Percentiles rank a stretch among this genome's conserved stretches.
phyloP scores from a whole-genome alignment of 768 basidiomycete species.

The Pleurotus sapidus region DNA sequence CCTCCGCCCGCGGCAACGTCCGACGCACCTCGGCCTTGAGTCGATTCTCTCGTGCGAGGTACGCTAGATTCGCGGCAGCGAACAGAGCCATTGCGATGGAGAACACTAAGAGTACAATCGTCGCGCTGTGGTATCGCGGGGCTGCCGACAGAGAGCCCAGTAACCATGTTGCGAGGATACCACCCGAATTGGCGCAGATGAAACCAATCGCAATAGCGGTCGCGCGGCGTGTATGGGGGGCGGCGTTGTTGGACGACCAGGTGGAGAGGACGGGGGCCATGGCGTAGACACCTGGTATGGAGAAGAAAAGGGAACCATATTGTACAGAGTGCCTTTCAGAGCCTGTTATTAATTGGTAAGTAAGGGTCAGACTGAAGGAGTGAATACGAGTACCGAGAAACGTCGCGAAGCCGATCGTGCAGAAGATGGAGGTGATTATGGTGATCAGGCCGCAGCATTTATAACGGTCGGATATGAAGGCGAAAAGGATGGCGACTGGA shows the following conservation, averaged over 20 bases:
- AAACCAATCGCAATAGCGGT: too few species aligned
- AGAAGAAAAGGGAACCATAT: constrained; percentile 57
- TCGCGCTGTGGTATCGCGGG: too few species aligned
- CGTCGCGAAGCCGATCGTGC: constrained; percentile 48
- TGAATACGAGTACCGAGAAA: constrained; percentile 40
- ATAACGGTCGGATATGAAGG: too few species aligned
- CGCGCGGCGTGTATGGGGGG: constrained; percentile 40
- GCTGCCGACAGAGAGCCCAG: too few species aligned
- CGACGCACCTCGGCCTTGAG: too few species aligned
- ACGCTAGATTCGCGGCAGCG: too few species aligned
- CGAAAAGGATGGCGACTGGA: background rate
- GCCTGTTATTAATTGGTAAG: constrained; percentile 14
- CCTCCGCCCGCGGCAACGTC: too few species aligned
- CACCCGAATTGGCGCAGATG: too few species aligned
- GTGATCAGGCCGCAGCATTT: constrained; percentile 42
- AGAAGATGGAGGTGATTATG: constrained; percentile 40
- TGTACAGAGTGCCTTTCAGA: constrained; percentile 35
- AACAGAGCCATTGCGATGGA: too few species aligned
- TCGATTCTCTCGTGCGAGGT: too few species aligned
- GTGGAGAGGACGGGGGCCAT: constrained; percentile 42
- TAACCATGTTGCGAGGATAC: too few species aligned
- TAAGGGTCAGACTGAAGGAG: background rate
- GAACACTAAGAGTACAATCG: too few species aligned
- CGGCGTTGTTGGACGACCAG: constrained; percentile 61
- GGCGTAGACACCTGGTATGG: constrained; percentile 50